These are phyloP conservation scores for Lactifluus piperatus DNA, from an alignment of 768 basidiomycete species.

Conservation along the genomic window DNA sequence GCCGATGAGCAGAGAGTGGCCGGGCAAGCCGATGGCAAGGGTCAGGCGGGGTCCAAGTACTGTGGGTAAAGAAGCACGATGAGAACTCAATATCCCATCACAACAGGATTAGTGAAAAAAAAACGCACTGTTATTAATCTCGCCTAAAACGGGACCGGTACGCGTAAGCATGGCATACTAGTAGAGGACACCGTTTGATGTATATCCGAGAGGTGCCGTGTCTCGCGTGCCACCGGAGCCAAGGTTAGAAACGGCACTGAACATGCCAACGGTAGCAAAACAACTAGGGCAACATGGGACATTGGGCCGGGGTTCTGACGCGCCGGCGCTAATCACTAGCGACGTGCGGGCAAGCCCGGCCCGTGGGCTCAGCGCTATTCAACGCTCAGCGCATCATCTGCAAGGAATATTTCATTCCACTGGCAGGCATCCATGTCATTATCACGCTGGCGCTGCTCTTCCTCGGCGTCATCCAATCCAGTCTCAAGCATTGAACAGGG, in stretches of 20 bases:
- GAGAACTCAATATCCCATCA: not conserved
- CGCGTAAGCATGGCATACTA: constrained; percentile 36
- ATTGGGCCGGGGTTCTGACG: constrained; percentile 17
- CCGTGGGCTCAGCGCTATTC: too few relatives aligned
- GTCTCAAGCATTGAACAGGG: too few relatives aligned
- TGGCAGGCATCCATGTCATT: too few relatives aligned
- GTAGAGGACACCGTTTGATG: constrained; percentile 35
- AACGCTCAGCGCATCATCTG: too few relatives aligned
- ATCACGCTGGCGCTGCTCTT: too few relatives aligned
- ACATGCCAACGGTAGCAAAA: constrained; percentile 34
- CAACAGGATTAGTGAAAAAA: not conserved
- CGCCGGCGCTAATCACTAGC: too few relatives aligned
- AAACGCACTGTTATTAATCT: constrained; percentile 28
- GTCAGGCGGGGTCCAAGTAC: constrained; percentile 43
- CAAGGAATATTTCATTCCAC: too few relatives aligned
- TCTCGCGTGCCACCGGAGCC: constrained; percentile 35
- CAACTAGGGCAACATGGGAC: constrained; percentile 21
- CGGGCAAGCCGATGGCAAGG: constrained; percentile 41
- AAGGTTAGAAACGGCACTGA: constrained; percentile 31
- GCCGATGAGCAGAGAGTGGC: constrained; percentile 44
- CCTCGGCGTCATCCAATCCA: too few relatives aligned
- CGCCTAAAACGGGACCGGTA: constrained; percentile 34
- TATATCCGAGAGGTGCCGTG: constrained; percentile 32
- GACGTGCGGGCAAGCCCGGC: too few relatives aligned
- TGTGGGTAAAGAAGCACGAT: constrained; percentile 5